Conservation (phyloP, 352 stramenopile genomes). For the Phytopythium montanum region DNA sequence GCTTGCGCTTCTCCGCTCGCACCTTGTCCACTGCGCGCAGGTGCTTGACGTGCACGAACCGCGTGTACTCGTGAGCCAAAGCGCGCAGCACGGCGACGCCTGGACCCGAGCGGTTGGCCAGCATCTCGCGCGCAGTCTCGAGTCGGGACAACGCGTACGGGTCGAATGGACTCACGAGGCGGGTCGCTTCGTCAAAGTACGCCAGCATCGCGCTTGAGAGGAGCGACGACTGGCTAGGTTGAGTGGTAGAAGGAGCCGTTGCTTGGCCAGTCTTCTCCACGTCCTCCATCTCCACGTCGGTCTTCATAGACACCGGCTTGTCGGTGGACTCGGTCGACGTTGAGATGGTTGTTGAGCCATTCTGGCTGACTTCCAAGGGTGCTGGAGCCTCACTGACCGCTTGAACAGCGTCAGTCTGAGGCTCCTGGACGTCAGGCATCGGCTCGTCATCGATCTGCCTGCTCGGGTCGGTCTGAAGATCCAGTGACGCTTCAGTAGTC, state of each 20-base stretch:
- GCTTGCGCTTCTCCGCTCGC: constrained; percentile 62
- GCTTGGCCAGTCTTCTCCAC: background rate
- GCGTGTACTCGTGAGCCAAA: constrained; percentile 81
- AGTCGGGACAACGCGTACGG: constrained; percentile 67
- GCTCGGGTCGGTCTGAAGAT: background rate
- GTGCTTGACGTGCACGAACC: constrained; percentile 83
- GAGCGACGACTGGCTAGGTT: constrained; percentile 10
- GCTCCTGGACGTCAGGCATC: background rate
- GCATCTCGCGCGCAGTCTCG: constrained; percentile 54
- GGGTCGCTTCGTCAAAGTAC: constrained; percentile 64
- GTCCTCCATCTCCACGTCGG: background rate
- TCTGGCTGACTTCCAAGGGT: background rate
- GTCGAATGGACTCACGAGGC: constrained; percentile 60
- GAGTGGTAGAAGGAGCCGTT: background rate
- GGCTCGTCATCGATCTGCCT: background rate
- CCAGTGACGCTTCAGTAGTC: background rate
- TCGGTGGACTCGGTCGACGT: background rate
- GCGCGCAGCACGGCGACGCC: constrained; percentile 61
- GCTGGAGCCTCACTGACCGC: background rate
- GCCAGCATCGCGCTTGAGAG: constrained; percentile 33
- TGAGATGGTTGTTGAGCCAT: background rate
- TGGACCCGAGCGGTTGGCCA: constrained; percentile 51
- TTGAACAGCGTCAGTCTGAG: background rate
- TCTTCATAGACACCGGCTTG: background rate
- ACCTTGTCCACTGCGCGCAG: constrained; percentile 69